phyloP scores from a whole-genome alignment of 208 protist species.

The Acanthamoeba triangularis region DNA sequence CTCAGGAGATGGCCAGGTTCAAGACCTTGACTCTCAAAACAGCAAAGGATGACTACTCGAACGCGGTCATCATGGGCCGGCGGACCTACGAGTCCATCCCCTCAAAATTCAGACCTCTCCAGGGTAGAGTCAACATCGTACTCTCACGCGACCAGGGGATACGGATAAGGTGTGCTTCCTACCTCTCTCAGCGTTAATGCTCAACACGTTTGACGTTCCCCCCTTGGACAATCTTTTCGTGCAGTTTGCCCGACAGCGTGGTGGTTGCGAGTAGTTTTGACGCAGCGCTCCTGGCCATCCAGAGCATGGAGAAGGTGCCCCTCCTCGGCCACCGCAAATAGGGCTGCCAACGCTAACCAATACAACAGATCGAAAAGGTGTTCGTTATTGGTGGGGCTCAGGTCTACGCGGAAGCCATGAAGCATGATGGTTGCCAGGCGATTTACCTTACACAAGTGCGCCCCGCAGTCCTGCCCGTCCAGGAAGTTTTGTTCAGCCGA shows the following conservation, averaged over 20 bases:
- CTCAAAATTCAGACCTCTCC: slow-evolving; percentile 85
- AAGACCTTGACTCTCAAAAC: slow-evolving; percentile 82
- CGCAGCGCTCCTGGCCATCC: background rate
- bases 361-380: slow-evolving; percentile 48
- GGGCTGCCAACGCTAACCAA: background rate
- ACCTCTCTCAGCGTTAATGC: background rate
- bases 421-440: background rate
- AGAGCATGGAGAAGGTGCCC: background rate
- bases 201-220: background rate
- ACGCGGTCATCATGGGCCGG: slow-evolving; percentile 91
- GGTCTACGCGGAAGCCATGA: slow-evolving; percentile 83
- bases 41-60: slow-evolving; percentile 14
- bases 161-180: background rate
- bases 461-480: background rate
- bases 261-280: background rate
- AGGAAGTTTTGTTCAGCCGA: background rate
- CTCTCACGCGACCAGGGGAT: slow-evolving; percentile 57
- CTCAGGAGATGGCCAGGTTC: slow-evolving; percentile 89
- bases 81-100: slow-evolving; percentile 91
- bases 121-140: slow-evolving; percentile 87
- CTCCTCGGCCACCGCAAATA: background rate
- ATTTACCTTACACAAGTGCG: slow-evolving; percentile 49
- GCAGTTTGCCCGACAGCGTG: background rate
- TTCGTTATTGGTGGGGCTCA: slow-evolving; percentile 89
- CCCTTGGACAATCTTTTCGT: background rate